Evolutionary conservation across 257 asterid genomes (phyloP), one percentile per base, ranked within the genome.

Genomic region (Jasminum sambac): DNA sequence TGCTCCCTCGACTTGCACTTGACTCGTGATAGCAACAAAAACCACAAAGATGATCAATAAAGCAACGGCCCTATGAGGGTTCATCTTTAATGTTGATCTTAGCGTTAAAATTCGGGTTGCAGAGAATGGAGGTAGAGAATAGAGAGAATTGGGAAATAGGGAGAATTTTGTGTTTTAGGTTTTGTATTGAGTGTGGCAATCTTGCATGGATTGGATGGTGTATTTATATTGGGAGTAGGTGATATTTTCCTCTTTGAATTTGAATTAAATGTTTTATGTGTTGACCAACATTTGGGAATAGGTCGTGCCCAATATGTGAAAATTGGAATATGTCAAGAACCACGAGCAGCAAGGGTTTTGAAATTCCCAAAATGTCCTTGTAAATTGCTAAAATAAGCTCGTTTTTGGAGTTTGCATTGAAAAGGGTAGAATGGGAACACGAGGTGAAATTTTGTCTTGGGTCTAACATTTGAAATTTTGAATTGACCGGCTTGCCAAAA

Each of bases 1-100:
- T 6, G 76, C 66, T 12, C 69, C 80, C 61, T 76, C 80, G 0
- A 71, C 73, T 3, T 55, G 69, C 40, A 41, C 41, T 58, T 59
- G 72, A 40, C 41, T 66, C 6, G 67, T 36, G 14, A 71, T n/a
- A n/a, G n/a, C 34, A 64, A 71, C 17, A 25, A 70, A 44, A 25
- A 71, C n/a, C 11, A 17, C 68, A 9, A 70, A 60, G 4, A 59
- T 9, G 6, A 71, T 43, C 61, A 71, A 14, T 12, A 50, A 30
- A 55, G 66, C 41, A 9, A 40, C 8, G 0, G 14, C 6, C 1
- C 25, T 63, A 16, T 13, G 21, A 4, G 8, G 16, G 37, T 36
- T 63, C 67, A 63, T 63, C 43, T 36, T 34, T 0, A 4, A 63
- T 34, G 9, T 12, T 61, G 41, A n/a, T 48, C 7, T 48, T 1